Evolutionary conservation across 1,284 basidiomycete genomes (phyloP).

Genomic region (Marasmius oreades): DNA sequence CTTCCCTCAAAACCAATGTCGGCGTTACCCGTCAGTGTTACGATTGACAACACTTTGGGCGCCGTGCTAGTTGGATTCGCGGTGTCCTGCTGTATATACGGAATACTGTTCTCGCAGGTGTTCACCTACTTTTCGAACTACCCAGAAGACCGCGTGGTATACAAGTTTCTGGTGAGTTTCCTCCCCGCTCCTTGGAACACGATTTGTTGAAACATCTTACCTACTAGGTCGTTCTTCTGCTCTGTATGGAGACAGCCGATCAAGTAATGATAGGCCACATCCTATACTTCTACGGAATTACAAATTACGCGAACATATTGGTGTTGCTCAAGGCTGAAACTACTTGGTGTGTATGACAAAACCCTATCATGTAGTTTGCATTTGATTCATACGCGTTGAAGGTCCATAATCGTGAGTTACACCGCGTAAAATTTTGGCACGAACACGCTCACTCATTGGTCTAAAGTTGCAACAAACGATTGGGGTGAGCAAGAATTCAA

Average conservation of each 20-base stretch:
- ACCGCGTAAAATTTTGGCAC: background rate
- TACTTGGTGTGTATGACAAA: conserved; percentile 51
- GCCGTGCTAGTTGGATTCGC: conserved; percentile 58
- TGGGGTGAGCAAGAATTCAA: conserved; percentile 40
- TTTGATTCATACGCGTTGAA: conserved; percentile 12
- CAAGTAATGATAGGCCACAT: conserved; percentile 52
- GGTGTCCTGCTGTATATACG: conserved; percentile 45
- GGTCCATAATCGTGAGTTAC: conserved; percentile 47
- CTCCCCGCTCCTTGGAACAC: too few species aligned
- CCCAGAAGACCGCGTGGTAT: conserved; percentile 46
- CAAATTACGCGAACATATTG: conserved; percentile 42
- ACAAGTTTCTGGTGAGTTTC: conserved; percentile 51
- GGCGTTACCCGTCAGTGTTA: conserved; percentile 4
- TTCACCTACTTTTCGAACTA: conserved; percentile 54
- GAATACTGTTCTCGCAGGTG: conserved; percentile 49
- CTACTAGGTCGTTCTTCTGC: conserved; percentile 44
- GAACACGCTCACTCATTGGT: background rate
- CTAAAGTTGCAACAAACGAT: conserved; percentile 52
- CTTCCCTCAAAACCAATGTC: background rate
- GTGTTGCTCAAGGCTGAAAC: conserved; percentile 37
- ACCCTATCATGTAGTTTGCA: conserved; percentile 6
- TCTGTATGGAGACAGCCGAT: conserved; percentile 50
- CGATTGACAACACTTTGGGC: conserved; percentile 52
- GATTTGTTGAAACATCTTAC: too few species aligned
- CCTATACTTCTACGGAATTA: conserved; percentile 52